These are phyloP conservation scores for Neurospora sp. DNA, from an alignment of 495 filamentous ascomycete genomes.

Conservation along the genomic window DNA sequence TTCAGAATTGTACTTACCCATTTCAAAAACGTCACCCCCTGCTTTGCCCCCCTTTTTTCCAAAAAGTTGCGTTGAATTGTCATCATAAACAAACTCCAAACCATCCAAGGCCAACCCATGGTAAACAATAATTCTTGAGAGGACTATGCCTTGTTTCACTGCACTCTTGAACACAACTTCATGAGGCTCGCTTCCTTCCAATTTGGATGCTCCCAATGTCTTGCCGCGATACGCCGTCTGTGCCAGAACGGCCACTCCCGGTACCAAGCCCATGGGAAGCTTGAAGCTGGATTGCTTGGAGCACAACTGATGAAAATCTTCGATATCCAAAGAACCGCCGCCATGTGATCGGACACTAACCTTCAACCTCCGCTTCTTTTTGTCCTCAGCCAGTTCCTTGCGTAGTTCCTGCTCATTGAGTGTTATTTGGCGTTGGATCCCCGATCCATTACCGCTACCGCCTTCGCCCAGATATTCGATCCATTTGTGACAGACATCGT, in stretches of 20 bases:
- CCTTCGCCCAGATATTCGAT: slow-evolving; percentile 64
- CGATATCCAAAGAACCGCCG: slow-evolving; percentile 59
- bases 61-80: slow-evolving; percentile 78
- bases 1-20: slow-evolving; percentile 44
- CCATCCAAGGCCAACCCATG: slow-evolving; percentile 74
- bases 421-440: slow-evolving; percentile 56
- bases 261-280: slow-evolving; percentile 38
- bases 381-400: slow-evolving; percentile 54
- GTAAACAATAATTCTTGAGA: slow-evolving; percentile 67
- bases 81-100: slow-evolving; percentile 88
- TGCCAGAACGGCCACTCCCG: slow-evolving; percentile 37
- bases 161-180: slow-evolving; percentile 68
- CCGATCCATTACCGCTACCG: slow-evolving; percentile 21
- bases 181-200: slow-evolving; percentile 60
- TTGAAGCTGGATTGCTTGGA: slow-evolving; percentile 65
- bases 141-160: slow-evolving; percentile 57
- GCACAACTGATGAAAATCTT: slow-evolving; percentile 57
- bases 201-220: slow-evolving; percentile 62
- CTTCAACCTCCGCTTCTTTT: slow-evolving; percentile 60
- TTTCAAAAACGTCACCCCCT: slow-evolving; percentile 65
- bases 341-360: slow-evolving; percentile 65
- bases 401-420: slow-evolving; percentile 70
- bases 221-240: slow-evolving; percentile 67
- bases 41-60: slow-evolving; percentile 70
- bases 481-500: slow-evolving; percentile 63